Base-by-base conservation (phyloP, 495 filamentous ascomycete species). In the Hyaloscypha hepaticicola region DNA sequence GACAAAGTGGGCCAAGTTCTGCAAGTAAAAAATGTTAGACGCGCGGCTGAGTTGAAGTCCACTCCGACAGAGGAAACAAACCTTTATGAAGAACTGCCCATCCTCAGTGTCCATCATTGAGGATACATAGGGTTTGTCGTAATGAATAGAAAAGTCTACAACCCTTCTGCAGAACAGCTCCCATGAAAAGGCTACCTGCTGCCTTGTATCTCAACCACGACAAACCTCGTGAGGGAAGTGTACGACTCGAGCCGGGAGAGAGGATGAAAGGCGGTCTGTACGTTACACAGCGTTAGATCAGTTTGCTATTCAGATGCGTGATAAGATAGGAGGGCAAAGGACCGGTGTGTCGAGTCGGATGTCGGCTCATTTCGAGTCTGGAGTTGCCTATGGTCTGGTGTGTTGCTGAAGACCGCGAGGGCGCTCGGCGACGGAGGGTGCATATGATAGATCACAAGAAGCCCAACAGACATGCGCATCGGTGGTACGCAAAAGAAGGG, bases 1-100 rank as follows among this genome's bases (percentile, higher is more conserved):
- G 74, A 99, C 92, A 78, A 96, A 98, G 75, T 87, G 89, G 67
- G 94, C 93, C 66, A 99, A 84, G 79, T 95, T 95, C 93, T 97
- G 67, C 62, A 50, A 25, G 12, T 24, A 58, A n/a, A 21, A 41
- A 31, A 29, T 67, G 48, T 55, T 49, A 64, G 73, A 69, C 48
- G 38, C 38, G 38, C 38, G 38, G 38, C 6, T 45, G 38, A 45
- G 41, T 34, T 63, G 24, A 14, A 22, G 58, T 58, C 50, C 21
- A 19, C 33, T 16, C 56, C 12, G 22, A 58, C 22, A 33, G 24
- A 24, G 9, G 27, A 19, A 22, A 29, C 29, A 53, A 80, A 92
- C 90, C 83, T 92, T 96, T 69, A 95, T 83, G 79, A 93, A 96
- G 75, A 88, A 80, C 82, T 91, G 87, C 79, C 92, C 92, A 85